These are phyloP conservation scores for Ustilago esculenta DNA, from an alignment of 1,284 basidiomycete species.

Conservation along the genomic window DNA sequence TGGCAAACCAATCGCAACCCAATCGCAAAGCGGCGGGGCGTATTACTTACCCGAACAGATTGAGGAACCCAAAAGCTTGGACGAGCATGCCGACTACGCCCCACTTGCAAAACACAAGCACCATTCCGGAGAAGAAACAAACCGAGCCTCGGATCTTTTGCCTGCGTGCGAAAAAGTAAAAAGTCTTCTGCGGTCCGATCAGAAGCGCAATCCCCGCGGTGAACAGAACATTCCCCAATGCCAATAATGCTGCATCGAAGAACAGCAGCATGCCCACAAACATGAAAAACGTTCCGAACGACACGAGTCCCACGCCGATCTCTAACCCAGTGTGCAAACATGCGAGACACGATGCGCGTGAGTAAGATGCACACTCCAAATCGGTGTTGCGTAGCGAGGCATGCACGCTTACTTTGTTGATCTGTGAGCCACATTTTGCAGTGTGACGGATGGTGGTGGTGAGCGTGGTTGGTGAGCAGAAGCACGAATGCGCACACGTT, in stretches of 20 bases:
- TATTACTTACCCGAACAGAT: conserved; percentile 88
- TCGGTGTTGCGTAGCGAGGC: no score
- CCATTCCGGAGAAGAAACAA: conserved; percentile 66
- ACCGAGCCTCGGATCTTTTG: conserved; percentile 90
- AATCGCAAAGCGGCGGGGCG: no score
- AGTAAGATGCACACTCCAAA: not conserved
- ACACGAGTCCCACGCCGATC: conserved; percentile 83
- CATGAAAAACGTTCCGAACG: conserved; percentile 97
- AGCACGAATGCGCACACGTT: not conserved
- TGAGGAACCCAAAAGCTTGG: conserved; percentile 85
- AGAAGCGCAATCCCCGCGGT: conserved; percentile 64
- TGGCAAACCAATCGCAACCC: no score
- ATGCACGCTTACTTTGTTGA: conserved; percentile 65
- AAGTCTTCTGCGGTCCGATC: conserved; percentile 77
- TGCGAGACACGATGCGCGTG: no score
- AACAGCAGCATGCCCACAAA: conserved; percentile 92
- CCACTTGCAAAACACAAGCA: conserved; percentile 83
- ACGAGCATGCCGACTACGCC: conserved; percentile 91
- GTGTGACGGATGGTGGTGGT: not conserved
- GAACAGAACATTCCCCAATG: conserved; percentile 80
- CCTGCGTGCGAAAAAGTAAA: conserved; percentile 96
- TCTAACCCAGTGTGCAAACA: no score
- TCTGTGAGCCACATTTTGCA: conserved; percentile 65
- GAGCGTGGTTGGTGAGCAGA: conserved; percentile 9
- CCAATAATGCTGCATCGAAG: conserved; percentile 96